Percentiles rank a stretch among this genome's conserved stretches.
Conservation (phyloP, 1,139 yeast species). For the Sugiyamaella pinicola region DNA sequence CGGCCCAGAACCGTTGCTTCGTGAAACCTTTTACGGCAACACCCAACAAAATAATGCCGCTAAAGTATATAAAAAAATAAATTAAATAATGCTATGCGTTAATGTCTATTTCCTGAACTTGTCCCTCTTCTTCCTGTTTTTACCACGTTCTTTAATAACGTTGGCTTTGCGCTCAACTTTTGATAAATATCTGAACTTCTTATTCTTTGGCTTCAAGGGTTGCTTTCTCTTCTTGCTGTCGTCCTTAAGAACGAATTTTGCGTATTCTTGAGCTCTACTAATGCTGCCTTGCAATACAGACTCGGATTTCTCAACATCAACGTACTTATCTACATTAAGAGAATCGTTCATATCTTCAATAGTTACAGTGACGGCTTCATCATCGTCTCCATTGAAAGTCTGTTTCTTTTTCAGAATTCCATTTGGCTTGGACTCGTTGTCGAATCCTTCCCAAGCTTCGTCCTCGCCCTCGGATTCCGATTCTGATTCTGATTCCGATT, state of each 20-base stretch:
- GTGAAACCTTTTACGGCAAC: no score
- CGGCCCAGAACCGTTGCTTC: no score
- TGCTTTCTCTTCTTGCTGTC: slow-evolving; percentile 24
- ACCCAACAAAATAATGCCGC: no score
- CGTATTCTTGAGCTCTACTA: slow-evolving; percentile 40
- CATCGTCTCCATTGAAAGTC: slow-evolving; percentile 41
- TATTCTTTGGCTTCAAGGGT: slow-evolving; percentile 45
- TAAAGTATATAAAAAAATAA: background rate
- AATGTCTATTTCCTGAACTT: slow-evolving; percentile 9
- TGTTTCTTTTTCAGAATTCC: slow-evolving; percentile 70
- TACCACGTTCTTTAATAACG: slow-evolving; percentile 45
- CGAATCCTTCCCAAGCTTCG: slow-evolving; percentile 44
- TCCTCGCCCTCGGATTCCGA: slow-evolving; percentile 29
- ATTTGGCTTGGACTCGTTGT: slow-evolving; percentile 35
- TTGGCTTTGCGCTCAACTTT: slow-evolving; percentile 75
- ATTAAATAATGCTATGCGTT: slow-evolving; percentile 3
- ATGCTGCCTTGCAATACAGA: slow-evolving; percentile 43
- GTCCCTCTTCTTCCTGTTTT: slow-evolving; percentile 15
- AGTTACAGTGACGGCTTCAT: slow-evolving; percentile 36
- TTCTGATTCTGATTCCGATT: slow-evolving; percentile 27
- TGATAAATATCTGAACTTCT: slow-evolving; percentile 83
- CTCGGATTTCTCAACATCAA: slow-evolving; percentile 38
- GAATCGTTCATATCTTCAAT: slow-evolving; percentile 36
- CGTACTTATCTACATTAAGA: slow-evolving; percentile 32
- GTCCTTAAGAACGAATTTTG: slow-evolving; percentile 33